Base-by-base conservation (phyloP, 768 basidiomycete species). In the Mycena amicta region DNA sequence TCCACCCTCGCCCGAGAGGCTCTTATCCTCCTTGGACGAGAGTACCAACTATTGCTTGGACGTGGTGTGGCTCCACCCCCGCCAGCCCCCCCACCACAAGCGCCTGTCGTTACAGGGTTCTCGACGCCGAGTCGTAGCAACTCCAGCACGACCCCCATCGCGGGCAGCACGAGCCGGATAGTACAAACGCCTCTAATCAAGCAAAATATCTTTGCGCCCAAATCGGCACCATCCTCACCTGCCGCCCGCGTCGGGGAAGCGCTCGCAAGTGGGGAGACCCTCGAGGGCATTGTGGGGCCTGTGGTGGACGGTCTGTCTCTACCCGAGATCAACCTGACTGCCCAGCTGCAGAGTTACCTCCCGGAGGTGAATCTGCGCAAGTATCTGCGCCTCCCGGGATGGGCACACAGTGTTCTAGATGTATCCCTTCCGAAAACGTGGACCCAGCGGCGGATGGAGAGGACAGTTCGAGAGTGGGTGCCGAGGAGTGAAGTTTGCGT, bases 11-110 rank as follows among this genome's bases (percentile, higher is more conserved):
- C 76, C 6, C 80, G 89, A 3, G 83, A 86, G 54, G 76, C 81
- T 6, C 76, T 93, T 2, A 66, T 89, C 11, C 67, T 81, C 5
- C 76, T 93, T 1, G 90, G 89, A 8, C 67, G 74, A 1, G 89
- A 93, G 68, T 92, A 92, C 60, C 88, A 88, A 63, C 73, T 77
- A 0, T 74, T 92, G 49, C 72, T 88, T 2, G 78, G 83, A 1
- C 75, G 83, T n/a, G 91, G 91, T 1, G 73, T 75, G 20, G 76
- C 74, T 13, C 56, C 66, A 1, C 68, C 74, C 0, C 40, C 29
- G 26, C 74, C 29, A 31, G 62, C 50, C 12, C 64, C 27, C 61
- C 66, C 20, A 49, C 72, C 6, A 30, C 65, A 37, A 29, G 47
- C 30, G 54, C 56, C 43, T 27, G 2, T 50, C 2, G 5, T 33